Evolutionary conservation across 169 alveolate species (phyloP).

Genomic region (Plasmodium knowlesi): DNA sequence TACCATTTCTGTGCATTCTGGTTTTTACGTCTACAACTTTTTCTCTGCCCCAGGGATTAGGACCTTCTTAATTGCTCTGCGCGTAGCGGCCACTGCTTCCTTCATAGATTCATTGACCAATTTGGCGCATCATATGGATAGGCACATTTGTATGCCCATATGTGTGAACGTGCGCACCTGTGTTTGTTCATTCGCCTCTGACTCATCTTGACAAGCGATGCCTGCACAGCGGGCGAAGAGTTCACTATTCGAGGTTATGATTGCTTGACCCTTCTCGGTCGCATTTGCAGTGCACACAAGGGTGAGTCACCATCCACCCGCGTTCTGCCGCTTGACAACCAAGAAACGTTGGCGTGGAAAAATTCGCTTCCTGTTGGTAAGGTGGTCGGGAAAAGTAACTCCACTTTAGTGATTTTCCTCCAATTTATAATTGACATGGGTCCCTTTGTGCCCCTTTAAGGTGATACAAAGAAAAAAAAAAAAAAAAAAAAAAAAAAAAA

Average conservation of each 20-base stretch:
- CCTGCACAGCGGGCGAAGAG: neutral
- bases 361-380: neutral
- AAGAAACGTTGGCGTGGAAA: neutral
- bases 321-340: neutral
- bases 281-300: neutral
- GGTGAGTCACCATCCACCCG: neutral
- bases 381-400: neutral
- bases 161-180: neutral
- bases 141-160: neutral
- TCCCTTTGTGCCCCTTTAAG: neutral
- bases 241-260: neutral
- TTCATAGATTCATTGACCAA: neutral
- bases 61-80: neutral
- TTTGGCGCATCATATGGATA: neutral
- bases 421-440: neutral
- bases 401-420: neutral
- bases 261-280: neutral
- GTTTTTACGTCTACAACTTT: neutral
- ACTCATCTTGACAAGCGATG: neutral
- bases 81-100: neutral
- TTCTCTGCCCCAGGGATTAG: neutral
- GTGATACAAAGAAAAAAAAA: neutral
- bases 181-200: neutral
- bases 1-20: neutral
- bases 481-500: neutral